Conservation (phyloP, 164 flowering plant genomes). For the Sextonia rubra region DNA sequence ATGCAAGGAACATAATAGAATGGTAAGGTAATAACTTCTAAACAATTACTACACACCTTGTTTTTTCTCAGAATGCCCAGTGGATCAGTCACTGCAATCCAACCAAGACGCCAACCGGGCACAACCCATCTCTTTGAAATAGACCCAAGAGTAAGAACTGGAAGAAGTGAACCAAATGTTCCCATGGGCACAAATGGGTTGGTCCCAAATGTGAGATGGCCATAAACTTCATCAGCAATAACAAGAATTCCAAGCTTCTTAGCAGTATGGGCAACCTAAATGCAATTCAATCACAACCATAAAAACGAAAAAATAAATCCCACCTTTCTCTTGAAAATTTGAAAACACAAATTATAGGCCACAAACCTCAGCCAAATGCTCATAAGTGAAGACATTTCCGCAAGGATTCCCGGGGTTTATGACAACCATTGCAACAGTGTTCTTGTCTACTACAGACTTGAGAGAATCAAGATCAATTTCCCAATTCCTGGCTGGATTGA, state of each 20-base stretch:
- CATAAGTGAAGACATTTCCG: slow-evolving; percentile 68
- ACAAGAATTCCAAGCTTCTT: slow-evolving; percentile 56
- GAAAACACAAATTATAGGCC: background rate
- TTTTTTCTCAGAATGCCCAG: slow-evolving; percentile 52
- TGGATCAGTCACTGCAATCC: slow-evolving; percentile 78
- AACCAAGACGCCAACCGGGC: slow-evolving; percentile 96
- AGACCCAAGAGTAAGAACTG: slow-evolving; percentile 91
- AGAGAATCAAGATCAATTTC: slow-evolving; percentile 75
- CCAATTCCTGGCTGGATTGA: slow-evolving; percentile 73
- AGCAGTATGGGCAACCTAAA: slow-evolving; percentile 81
- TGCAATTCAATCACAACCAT: slow-evolving; percentile 6
- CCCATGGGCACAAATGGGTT: slow-evolving; percentile 92
- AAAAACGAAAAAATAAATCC: background rate
- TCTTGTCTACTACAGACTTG: slow-evolving; percentile 66
- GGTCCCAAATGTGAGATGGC: slow-evolving; percentile 72
- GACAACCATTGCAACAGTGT: slow-evolving; percentile 77
- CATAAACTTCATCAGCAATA: slow-evolving; percentile 94
- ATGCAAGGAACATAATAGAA: background rate
- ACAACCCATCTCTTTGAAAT: slow-evolving; percentile 94
- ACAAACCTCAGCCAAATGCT: slow-evolving; percentile 69
- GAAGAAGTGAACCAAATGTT: slow-evolving; percentile 69
- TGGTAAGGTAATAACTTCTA: background rate
- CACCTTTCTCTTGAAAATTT: background rate
- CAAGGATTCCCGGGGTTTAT: slow-evolving; percentile 97
- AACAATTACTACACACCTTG: slow-evolving; percentile 36